Conservation (phyloP, 805 yeast genomes). For the Cyberlindnera japonica region DNA sequence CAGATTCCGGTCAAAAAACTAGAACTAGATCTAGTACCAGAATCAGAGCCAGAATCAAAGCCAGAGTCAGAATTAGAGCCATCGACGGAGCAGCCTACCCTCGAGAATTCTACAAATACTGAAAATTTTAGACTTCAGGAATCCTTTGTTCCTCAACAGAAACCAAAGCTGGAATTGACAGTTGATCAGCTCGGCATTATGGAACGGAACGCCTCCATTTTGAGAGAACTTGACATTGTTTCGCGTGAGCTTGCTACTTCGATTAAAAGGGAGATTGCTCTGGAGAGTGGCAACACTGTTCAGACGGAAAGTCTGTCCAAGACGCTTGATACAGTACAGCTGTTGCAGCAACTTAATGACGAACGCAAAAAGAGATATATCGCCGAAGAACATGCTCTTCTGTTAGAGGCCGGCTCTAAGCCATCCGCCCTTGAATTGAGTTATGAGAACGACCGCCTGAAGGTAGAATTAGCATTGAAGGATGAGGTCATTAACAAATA, state of each 20-base stretch:
- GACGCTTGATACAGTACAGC: constrained; percentile 42
- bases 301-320: constrained; percentile 29
- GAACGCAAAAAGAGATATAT: constrained; percentile 65
- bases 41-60: constrained; percentile 6
- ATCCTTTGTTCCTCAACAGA: constrained; percentile 2
- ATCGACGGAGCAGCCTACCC: constrained; percentile 8
- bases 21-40: neutral
- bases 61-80: constrained; percentile 1
- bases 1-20: constrained; percentile 8
- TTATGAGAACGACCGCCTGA: constrained; percentile 52
- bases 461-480: constrained; percentile 42
- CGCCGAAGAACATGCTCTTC: constrained; percentile 65
- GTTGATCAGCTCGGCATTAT: constrained; percentile 61
- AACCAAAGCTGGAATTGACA: constrained; percentile 38
- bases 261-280: constrained; percentile 60
- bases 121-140: neutral
- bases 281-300: constrained; percentile 44
- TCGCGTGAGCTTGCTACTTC: constrained; percentile 72
- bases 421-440: constrained; percentile 55
- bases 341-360: constrained; percentile 55
- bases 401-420: constrained; percentile 47
- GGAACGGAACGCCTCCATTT: constrained; percentile 53
- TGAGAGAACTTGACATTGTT: constrained; percentile 62
- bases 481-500: constrained; percentile 46
- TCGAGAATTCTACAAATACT: constrained; percentile 5